Evolutionary conservation across 2,329 filamentous ascomycete species (phyloP), one percentile per base, ranked within the genome.

Genomic region (Cordyceps tenuipes): DNA sequence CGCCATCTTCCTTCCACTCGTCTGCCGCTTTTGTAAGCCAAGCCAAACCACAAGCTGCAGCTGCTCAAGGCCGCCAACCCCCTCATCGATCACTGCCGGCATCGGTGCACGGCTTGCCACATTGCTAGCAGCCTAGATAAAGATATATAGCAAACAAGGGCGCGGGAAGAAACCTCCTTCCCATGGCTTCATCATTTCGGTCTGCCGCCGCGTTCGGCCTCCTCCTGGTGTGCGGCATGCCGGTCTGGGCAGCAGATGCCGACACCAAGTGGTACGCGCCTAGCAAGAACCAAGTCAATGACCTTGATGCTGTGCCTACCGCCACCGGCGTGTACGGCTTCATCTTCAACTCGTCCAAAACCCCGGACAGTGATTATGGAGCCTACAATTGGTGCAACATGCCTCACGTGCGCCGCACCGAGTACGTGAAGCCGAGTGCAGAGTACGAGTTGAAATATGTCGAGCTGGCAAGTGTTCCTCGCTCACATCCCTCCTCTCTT

Each of bases 311-410:
- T 5, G 85, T 82, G 0, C 69, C 91, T 54, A 76, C 79, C 61
- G 78, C 79, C 8, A 75, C 78, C 2, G 89, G 87, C 1, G 80
- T 85, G 0, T 86, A 90, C 70, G 89, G 87, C 2, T 92, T 91
- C 69, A 79, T 89, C 19, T 94, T 86, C 73, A 85, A 90, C 67
- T 79, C 81, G 39, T 90, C 87, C 1, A 65, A 74, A 1, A 81
- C 82, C 0, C 82, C 88, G 0, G 73, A 78, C 58, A 68, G 72
- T 0, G 65, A 76, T 43, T 87, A 89, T 71, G 83, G 84, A 6
- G 79, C 75, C 1, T 92, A 92, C 72, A 91, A 93, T 71, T 93
- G 81, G 80, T 94, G 90, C 73, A 92, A 94, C 68, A 94, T 94
- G 89, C 90, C 90, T 0, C 90, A 93, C 73, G 87, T 89, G n/a